phyloP scores from a whole-genome alignment of 2,329 filamentous ascomycete genomes.

The Phialemonium atrogriseum region DNA sequence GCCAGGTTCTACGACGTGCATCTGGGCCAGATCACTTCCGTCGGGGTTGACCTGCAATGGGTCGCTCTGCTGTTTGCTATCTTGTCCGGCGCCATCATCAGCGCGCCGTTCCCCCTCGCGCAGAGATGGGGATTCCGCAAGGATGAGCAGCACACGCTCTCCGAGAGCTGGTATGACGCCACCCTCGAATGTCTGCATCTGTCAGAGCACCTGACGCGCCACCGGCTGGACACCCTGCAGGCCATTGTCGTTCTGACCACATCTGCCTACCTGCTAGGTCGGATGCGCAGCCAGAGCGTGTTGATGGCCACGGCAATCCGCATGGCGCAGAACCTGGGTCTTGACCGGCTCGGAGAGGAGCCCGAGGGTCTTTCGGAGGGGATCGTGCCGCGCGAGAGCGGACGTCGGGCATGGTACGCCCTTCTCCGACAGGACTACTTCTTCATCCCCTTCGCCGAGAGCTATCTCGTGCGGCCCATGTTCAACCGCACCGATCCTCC shows the following conservation, averaged over 20 bases:
- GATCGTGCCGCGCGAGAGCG: conserved; percentile 22
- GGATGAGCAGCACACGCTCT: conserved; percentile 29
- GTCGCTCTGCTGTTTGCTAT: conserved; percentile 34
- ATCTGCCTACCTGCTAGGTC: conserved; percentile 38
- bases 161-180: conserved; percentile 36
- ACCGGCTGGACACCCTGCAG: conserved; percentile 33
- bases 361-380: conserved; percentile 8
- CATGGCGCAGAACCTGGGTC: conserved; percentile 36
- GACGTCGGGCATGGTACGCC: conserved; percentile 26
- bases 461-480: conserved; percentile 26
- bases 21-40: conserved; percentile 21
- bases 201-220: conserved; percentile 33
- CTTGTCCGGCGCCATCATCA: conserved; percentile 31
- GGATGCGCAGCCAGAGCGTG: conserved; percentile 36
- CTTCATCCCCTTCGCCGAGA: conserved; percentile 27
- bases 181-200: conserved; percentile 33
- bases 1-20: conserved; percentile 26
- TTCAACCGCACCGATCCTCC: conserved; percentile 24
- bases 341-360: conserved; percentile 28
- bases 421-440: conserved; percentile 29
- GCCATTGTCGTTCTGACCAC: conserved; percentile 39
- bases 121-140: conserved; percentile 33
- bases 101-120: conserved; percentile 24
- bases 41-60: conserved; percentile 33
- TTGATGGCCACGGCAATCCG: conserved; percentile 33